Percentiles rank a stretch among this genome's conserved stretches.
These are phyloP conservation scores for Teratosphaeriaceae sp. DNA, from an alignment of 2,329 filamentous ascomycete species.

Conservation along the genomic window DNA sequence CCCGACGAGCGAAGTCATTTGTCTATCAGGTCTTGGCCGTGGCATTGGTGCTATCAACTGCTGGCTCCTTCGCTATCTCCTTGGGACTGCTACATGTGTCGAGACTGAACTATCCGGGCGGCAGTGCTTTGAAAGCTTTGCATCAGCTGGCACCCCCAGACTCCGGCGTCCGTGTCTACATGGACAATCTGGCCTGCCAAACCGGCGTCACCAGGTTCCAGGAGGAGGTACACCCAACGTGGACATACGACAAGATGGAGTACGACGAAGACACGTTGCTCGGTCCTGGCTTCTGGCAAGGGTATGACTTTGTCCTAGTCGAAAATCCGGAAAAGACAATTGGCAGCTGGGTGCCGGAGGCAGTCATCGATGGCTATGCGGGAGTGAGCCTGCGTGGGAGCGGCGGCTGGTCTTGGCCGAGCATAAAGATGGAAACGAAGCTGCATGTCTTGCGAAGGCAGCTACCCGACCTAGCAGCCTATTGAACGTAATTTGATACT, in stretches of 20 bases:
- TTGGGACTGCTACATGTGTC: conserved; percentile 68
- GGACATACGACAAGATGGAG: conserved; percentile 56
- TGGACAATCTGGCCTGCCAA: conserved; percentile 57
- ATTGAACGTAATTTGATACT: conserved; percentile 26
- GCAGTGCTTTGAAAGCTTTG: conserved; percentile 58
- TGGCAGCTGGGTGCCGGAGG: conserved; percentile 46
- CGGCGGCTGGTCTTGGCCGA: conserved; percentile 49
- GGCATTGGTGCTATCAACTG: conserved; percentile 52
- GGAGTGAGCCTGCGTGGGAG: conserved; percentile 41
- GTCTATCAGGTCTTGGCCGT: conserved; percentile 51
- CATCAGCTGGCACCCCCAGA: conserved; percentile 24
- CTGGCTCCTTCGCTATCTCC: conserved; percentile 55
- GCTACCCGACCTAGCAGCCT: conserved; percentile 9
- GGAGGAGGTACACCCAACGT: conserved; percentile 37
- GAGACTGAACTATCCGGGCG: conserved; percentile 89
- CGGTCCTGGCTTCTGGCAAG: conserved; percentile 49
- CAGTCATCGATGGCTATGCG: conserved; percentile 45
- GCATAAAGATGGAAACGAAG: conserved; percentile 47
- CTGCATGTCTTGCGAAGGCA: conserved; percentile 42
- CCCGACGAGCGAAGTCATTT: conserved; percentile 54
- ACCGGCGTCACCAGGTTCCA: conserved; percentile 57
- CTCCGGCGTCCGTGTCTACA: conserved; percentile 36
- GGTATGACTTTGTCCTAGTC: conserved; percentile 53
- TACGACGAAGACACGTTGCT: conserved; percentile 39
- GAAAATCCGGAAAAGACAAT: conserved; percentile 45